Evolutionary conservation across 2,329 filamentous ascomycete species (phyloP).

Genomic region (Emergomyces africanus): DNA sequence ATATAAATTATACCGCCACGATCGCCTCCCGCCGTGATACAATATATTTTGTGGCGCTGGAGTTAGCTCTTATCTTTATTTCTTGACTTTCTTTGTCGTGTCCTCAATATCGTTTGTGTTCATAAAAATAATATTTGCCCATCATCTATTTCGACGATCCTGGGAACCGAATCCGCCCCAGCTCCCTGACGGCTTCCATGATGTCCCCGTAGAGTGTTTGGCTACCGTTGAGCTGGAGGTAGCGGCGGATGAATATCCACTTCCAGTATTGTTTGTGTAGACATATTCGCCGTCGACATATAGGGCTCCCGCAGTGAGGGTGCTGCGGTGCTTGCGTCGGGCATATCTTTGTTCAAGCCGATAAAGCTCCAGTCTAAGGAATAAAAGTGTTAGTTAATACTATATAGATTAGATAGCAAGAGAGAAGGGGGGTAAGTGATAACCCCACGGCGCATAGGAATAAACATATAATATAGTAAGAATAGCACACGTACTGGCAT

Average conservation of each 20-base stretch:
- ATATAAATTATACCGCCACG: no score
- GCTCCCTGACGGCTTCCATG: not conserved
- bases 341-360: conserved; percentile 93
- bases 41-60: no score
- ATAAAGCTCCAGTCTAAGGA: conserved; percentile 67
- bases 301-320: conserved; percentile 75
- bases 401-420: no score
- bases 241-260: conserved; percentile 14
- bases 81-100: not conserved
- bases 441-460: not conserved
- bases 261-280: conserved; percentile 39
- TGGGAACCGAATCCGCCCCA: not conserved
- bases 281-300: conserved; percentile 96
- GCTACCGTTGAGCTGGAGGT: conserved; percentile 27
- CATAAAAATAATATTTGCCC: not conserved
- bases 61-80: no score
- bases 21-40: no score
- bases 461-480: not conserved
- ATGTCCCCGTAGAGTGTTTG: conserved; percentile 25
- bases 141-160: not conserved
- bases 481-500: conserved; percentile 32
- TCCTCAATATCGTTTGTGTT: not conserved
- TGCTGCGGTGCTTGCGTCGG: conserved; percentile 75
- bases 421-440: no score
- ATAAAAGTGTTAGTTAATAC: no score